Conservation (phyloP, 1,284 basidiomycete genomes). For the Cerioporus squamosus region DNA sequence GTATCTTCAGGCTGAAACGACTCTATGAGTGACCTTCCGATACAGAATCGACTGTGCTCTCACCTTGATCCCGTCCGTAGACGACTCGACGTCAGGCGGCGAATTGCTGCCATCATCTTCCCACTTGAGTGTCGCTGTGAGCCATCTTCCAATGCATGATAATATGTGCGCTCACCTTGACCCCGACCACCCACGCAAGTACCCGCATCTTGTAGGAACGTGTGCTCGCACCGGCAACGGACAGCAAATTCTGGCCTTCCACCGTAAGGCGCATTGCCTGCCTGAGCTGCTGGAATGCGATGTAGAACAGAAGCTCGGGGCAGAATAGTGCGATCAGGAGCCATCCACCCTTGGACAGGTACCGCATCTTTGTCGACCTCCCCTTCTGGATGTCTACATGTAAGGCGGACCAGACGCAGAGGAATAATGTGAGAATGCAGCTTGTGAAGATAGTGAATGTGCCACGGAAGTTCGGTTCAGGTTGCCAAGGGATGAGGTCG, state of each 20-base stretch:
- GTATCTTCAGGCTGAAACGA: too few species aligned
- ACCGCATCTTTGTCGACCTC: not conserved
- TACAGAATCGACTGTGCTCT: too few species aligned
- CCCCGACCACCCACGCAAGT: too few species aligned
- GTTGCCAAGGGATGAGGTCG: not conserved
- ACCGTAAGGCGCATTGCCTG: too few species aligned
- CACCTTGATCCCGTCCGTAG: slow-evolving; percentile 3
- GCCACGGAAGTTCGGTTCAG: slow-evolving; percentile 3
- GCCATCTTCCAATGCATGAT: too few species aligned
- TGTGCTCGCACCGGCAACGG: too few species aligned
- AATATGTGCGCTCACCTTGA: too few species aligned
- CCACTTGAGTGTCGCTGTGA: too few species aligned
- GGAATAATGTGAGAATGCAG: slow-evolving; percentile 33
- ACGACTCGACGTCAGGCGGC: not conserved
- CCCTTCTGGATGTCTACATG: slow-evolving; percentile 32
- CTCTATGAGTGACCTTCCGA: too few species aligned
- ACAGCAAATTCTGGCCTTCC: too few species aligned
- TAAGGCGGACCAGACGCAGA: slow-evolving; percentile 36
- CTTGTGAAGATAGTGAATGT: slow-evolving; percentile 29
- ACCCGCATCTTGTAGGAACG: too few species aligned
- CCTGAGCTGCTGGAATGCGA: not conserved
- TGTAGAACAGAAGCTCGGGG: not conserved
- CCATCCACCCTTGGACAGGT: not conserved
- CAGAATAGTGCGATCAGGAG: not conserved
- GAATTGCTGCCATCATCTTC: not conserved